phyloP scores from a whole-genome alignment of 805 yeast species.

The Lipomyces yamadae region DNA sequence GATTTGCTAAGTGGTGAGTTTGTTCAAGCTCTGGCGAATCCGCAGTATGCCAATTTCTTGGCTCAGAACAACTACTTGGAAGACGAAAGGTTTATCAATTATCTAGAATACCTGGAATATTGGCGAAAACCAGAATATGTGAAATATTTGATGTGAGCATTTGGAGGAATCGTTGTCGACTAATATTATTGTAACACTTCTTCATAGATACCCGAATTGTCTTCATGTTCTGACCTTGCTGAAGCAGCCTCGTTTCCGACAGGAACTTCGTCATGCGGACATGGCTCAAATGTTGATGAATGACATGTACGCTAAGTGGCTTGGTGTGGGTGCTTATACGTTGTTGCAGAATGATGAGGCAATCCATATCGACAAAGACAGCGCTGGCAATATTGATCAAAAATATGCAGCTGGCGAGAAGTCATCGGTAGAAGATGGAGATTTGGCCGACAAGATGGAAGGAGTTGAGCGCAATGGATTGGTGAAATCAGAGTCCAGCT shows the following conservation, averaged over 20 bases:
- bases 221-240: constrained; percentile 74
- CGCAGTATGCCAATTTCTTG: constrained; percentile 81
- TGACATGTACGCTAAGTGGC: constrained; percentile 51
- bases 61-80: constrained; percentile 83
- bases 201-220: constrained; percentile 75
- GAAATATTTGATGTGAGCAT: constrained; percentile 60
- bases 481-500: background rate
- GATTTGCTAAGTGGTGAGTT: constrained; percentile 52
- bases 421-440: background rate
- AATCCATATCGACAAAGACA: background rate
- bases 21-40: constrained; percentile 88
- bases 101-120: constrained; percentile 79
- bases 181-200: constrained; percentile 1
- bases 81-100: constrained; percentile 71
- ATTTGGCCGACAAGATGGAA: background rate
- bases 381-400: background rate
- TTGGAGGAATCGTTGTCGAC: constrained; percentile 16
- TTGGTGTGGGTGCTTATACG: constrained; percentile 31
- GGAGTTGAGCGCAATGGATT: background rate
- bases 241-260: constrained; percentile 48
- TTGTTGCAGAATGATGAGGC: constrained; percentile 2
- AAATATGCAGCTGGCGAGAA: background rate
- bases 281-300: constrained; percentile 51
- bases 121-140: constrained; percentile 79
- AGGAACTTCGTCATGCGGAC: constrained; percentile 49